Base-by-base conservation (phyloP, 2,329 filamentous ascomycete species). In the Pyrenochaeta sp. region DNA sequence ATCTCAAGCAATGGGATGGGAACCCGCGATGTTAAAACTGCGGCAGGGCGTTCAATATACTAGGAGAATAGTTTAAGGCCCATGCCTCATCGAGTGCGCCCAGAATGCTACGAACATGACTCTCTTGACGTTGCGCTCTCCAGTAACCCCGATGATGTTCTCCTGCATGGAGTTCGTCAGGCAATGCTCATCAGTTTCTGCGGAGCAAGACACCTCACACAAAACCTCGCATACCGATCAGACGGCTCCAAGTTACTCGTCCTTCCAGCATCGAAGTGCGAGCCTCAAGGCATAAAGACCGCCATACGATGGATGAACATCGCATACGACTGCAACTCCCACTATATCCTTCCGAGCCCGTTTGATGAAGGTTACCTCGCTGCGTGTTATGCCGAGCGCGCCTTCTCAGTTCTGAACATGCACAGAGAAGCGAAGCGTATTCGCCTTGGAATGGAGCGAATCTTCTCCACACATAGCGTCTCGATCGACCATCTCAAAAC, bases 211-310 rank as follows among this genome's bases (percentile, higher is more conserved):
- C 12, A 37, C 9, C n/a, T 52, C 50, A 28, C n/a, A 13, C 30
- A 37, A 19, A 28, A 44, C 24, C n/a, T 44, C 5, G 28, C 40
- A 10, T 32, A 30, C 24, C 30, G 22, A 19, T 22, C 22, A 15
- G 22, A 45, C 13, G 37, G 42, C 4, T 37, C 32, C 22, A 37
- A 19, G 9, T n/a, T 25, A 2, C 42, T 52, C 28, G n/a, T 52
- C n/a, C 32, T 52, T 4, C 50, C 50, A 5, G 40, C 50, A 4
- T n/a, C 28, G 3, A 10, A 39, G 5, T 52, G 50, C 42, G 50
- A 52, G 34, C n/a, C 19, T 1, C 22, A 28, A 24, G 50, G 50
- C 30, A 13, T 52, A 39, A 36, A 22, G 6, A 39, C 24, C 15
- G 42, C 45, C 13, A 36, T 52, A 27, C 25, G n/a, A 3, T 52